Percentiles rank a stretch among this genome's conserved stretches.
Evolutionary conservation across 441 rosid species (phyloP).

Genomic region (Kokia cookei): DNA sequence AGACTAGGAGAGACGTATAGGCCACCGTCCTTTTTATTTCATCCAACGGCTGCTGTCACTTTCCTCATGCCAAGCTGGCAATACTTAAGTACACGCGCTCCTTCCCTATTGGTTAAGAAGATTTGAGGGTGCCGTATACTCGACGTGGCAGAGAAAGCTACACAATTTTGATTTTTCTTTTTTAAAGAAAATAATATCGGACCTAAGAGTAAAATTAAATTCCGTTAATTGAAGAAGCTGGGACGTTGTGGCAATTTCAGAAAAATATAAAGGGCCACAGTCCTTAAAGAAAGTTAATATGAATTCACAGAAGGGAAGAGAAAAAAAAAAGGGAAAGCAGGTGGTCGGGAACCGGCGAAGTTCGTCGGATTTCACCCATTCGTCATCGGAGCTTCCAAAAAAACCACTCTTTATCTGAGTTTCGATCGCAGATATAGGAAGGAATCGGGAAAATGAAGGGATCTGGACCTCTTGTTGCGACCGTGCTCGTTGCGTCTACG

Average conservation of each 20-base stretch:
- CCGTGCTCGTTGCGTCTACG: conserved; percentile 55
- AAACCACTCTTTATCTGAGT: background rate
- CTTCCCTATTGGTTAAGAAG: background rate
- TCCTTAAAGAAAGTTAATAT: background rate
- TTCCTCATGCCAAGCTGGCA: background rate
- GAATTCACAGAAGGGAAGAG: background rate
- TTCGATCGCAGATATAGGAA: background rate
- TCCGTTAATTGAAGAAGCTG: conserved; percentile 4
- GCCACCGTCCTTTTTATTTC: background rate
- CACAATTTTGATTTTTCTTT: background rate
- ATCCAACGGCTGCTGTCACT: background rate
- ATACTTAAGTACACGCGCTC: background rate
- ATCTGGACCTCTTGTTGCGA: conserved; percentile 56
- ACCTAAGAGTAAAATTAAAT: conserved; percentile 16
- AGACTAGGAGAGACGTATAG: background rate
- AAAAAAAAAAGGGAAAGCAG: background rate
- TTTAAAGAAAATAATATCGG: conserved; percentile 1
- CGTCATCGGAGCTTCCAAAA: background rate
- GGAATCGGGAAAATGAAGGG: conserved; percentile 35
- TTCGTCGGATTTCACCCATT: conserved; percentile 47
- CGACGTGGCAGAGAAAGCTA: background rate
- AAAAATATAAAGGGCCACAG: background rate
- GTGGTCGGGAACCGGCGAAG: conserved; percentile 63
- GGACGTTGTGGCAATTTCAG: background rate
- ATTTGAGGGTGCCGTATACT: background rate